Percentiles rank a stretch among this genome's conserved stretches.
Conservation (phyloP, 2,329 filamentous ascomycete genomes). For the Lachnellula occidentalis region DNA sequence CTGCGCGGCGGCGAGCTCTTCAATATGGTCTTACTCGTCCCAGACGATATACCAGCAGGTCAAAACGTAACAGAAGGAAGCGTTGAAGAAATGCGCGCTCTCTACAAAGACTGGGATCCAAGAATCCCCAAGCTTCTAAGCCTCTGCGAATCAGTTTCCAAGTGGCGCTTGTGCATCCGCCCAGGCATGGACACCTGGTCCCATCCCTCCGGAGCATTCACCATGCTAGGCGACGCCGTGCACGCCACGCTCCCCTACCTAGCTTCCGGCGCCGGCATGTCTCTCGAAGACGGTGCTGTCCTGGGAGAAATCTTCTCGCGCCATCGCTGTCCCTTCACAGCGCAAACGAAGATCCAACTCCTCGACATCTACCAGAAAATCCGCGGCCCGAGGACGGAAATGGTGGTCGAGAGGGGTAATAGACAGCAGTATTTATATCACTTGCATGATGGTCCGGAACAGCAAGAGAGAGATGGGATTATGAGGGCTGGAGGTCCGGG, state of each 20-base stretch:
- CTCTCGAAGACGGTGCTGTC: conserved; percentile 54
- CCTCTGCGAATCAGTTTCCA: conserved; percentile 50
- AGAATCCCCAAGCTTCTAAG: conserved; percentile 48
- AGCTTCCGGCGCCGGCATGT: conserved; percentile 52
- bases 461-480: conserved; percentile 48
- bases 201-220: conserved; percentile 49
- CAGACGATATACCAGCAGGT: conserved; percentile 32
- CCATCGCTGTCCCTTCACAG: conserved; percentile 2
- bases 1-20: conserved; percentile 39
- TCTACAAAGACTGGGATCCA: conserved; percentile 41
- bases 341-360: conserved; percentile 32
- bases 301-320: conserved; percentile 49
- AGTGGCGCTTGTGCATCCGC: conserved; percentile 59
- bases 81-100: conserved; percentile 37
- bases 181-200: conserved; percentile 52
- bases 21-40: conserved; percentile 42
- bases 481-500: conserved; percentile 36
- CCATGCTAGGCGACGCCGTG: conserved; percentile 57
- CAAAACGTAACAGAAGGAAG: conserved; percentile 34
- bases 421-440: conserved; percentile 55
- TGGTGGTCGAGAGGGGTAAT: conserved; percentile 55
- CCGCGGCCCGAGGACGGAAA: conserved; percentile 52
- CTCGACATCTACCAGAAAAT: conserved; percentile 51
- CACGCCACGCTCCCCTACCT: conserved; percentile 62
- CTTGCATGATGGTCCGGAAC: conserved; percentile 49